Base-by-base conservation (phyloP, 2,329 filamentous ascomycete genomes). In the Byssoonygena ceratinophila region DNA sequence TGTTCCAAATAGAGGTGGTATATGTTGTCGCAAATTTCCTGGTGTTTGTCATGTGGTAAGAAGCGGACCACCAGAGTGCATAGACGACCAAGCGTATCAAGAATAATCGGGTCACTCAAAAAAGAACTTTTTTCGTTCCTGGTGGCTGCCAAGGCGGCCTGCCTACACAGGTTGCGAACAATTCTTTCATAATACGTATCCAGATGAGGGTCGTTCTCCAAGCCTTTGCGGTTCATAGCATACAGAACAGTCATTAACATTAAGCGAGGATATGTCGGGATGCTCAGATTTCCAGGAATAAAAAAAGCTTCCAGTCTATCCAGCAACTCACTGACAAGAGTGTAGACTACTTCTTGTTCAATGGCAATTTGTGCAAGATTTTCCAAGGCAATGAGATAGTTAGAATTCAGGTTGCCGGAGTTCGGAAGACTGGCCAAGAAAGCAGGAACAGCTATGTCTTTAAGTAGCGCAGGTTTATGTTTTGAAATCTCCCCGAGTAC, bases 361-460 rank as follows among this genome's bases (percentile, higher is more conserved):
- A 74, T 71, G 51, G 79, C 81, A 18, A 85, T 75, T 59, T 82
- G 79, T 2, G 82, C 81, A 54, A 85, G 76, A 0, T 74, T 80
- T 59, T 84, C 81, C 22, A 85, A 67, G 0, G 80, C 77, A 9
- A 12, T 47, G n/a, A 76, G 60, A 59, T 82, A 82, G 4, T 65
- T 63, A n/a, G 5, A 60, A 61, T 8, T 71, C 65, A 2, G 68
- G n/a, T 69, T 66, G 53, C 77, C 76, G 1, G 68, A 69, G 55
- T 82, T 81, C 1, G 82, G 82, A 2, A 85, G 66, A 36, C 78
- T 76, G 2, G 81, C 80, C 65, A 84, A 75, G 61, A 85, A 83
- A 4, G 78, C 78, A 23, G 82, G 82, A 59, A 85, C 80, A 0
- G 81, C 80, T 53, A 81, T 80, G 44, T 82, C 76, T 59, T 82